Conservation (phyloP, 345 rosid species). For the Bruguiera parviflora region DNA sequence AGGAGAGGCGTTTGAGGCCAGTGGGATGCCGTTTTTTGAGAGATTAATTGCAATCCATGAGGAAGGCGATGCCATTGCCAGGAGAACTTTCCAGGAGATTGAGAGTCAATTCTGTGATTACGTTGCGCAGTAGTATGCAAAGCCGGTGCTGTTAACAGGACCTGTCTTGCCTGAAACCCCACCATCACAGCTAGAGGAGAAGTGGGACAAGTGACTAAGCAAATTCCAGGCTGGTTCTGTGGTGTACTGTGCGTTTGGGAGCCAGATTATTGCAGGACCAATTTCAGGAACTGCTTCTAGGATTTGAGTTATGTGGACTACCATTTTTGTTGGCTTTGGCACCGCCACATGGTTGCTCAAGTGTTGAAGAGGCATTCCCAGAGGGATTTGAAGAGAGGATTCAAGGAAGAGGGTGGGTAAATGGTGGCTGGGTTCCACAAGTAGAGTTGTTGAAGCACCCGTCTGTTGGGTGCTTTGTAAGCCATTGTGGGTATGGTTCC, state of each 20-base stretch:
- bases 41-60: not conserved
- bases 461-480: slow-evolving; percentile 41
- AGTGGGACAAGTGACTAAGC: not conserved
- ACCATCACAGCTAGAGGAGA: slow-evolving; percentile 6
- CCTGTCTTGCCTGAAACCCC: slow-evolving; percentile 8
- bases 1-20: not conserved
- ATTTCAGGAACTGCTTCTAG: slow-evolving; percentile 9
- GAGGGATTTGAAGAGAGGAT: slow-evolving; percentile 38
- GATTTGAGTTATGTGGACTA: not conserved
- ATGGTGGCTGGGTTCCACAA: slow-evolving; percentile 44
- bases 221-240: not conserved
- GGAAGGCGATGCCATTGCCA: not conserved
- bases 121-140: not conserved
- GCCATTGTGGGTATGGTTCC: slow-evolving; percentile 32
- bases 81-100: slow-evolving; percentile 5
- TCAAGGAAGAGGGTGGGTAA: slow-evolving; percentile 30
- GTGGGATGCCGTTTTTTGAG: slow-evolving; percentile 3
- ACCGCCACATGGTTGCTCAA: not conserved
- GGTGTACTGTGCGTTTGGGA: slow-evolving; percentile 17
- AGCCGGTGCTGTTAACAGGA: slow-evolving; percentile 12
- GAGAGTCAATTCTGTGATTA: slow-evolving; percentile 5
- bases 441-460: slow-evolving; percentile 27
- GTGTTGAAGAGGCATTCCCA: slow-evolving; percentile 19
- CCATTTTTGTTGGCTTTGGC: slow-evolving; percentile 3
- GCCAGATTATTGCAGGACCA: slow-evolving; percentile 1